phyloP scores from a whole-genome alignment of 163 green algal genomes.

The Scenedesmus sp. region DNA sequence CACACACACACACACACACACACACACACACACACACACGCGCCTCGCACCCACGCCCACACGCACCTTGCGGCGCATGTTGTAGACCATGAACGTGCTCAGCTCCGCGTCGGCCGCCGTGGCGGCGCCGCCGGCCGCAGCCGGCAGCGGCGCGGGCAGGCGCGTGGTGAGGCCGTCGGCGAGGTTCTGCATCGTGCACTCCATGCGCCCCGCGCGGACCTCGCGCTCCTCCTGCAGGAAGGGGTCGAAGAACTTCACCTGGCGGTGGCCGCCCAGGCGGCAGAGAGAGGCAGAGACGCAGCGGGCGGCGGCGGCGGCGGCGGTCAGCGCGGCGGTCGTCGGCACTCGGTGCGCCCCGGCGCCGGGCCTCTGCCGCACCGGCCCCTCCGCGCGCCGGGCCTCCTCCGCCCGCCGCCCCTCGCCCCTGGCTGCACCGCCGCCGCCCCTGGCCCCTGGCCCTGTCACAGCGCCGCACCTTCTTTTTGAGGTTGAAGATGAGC shows the following conservation, averaged over 20 bases:
- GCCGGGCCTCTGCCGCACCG: too few species aligned
- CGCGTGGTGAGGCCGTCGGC: slow-evolving; percentile 82
- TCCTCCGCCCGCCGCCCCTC: too few species aligned
- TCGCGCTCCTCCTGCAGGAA: slow-evolving; percentile 51
- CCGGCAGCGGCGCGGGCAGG: slow-evolving; percentile 25
- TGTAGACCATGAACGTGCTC: slow-evolving; percentile 96
- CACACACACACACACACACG: not conserved
- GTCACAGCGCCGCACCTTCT: slow-evolving; percentile 62
- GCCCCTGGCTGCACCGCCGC: not conserved
- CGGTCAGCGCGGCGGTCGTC: too few species aligned
- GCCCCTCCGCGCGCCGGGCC: too few species aligned
- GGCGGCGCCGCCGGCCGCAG: not conserved
- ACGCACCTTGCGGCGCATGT: slow-evolving; percentile 78
- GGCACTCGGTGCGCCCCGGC: too few species aligned
- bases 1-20: not conserved
- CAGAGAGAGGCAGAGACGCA: not conserved
- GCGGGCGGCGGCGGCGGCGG: too few species aligned
- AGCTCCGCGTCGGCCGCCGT: slow-evolving; percentile 48
- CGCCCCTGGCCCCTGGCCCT: too few species aligned
- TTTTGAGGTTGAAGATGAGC: slow-evolving; percentile 98
- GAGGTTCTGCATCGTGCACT: slow-evolving; percentile 99
- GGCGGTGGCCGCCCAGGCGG: not conserved
- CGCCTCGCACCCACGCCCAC: not conserved
- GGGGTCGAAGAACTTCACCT: slow-evolving; percentile 66
- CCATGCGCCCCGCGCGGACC: slow-evolving; percentile 87